A percentile compares a stretch with the other conserved stretches of the same genome.
Evolutionary conservation across 1,284 basidiomycete genomes (phyloP).

Genomic region (Termitomyces sp.): DNA sequence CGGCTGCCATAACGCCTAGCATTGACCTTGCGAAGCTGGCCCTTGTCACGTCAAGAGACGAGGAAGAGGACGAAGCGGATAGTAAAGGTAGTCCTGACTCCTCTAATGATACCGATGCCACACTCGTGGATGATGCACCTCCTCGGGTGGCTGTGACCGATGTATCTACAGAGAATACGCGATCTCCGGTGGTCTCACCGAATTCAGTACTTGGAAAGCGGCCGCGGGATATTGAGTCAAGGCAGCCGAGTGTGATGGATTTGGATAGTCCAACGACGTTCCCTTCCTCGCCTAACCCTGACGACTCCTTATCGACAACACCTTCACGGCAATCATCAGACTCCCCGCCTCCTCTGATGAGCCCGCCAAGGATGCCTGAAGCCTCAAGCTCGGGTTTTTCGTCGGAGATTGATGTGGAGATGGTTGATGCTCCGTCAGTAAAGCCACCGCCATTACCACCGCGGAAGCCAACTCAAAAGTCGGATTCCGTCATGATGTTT

Average conservation of each 20-base stretch:
- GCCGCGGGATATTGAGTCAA: constrained; percentile 39
- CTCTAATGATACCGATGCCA: constrained; percentile 81
- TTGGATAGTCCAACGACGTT: constrained; percentile 33
- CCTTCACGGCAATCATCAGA: constrained; percentile 35
- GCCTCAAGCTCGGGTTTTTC: constrained; percentile 16
- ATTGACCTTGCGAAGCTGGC: constrained; percentile 91
- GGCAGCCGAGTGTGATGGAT: constrained; percentile 41
- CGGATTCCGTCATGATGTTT: constrained; percentile 86
- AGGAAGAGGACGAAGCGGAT: constrained; percentile 78
- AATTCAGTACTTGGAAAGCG: constrained; percentile 75
- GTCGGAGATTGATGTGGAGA: constrained; percentile 37
- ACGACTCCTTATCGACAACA: constrained; percentile 46
- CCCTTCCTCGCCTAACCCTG: constrained; percentile 33
- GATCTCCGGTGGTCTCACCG: constrained; percentile 32
- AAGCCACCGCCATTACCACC: constrained; percentile 61
- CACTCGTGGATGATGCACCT: constrained; percentile 71
- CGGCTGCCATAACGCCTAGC: constrained; percentile 73
- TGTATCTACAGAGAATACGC: constrained; percentile 18
- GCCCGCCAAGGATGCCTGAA: constrained; percentile 23
- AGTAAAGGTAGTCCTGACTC: constrained; percentile 62
- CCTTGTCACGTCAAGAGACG: constrained; percentile 84
- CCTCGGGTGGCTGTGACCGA: constrained; percentile 22
- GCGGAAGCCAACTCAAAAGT: constrained; percentile 48
- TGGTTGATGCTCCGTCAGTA: constrained; percentile 26
- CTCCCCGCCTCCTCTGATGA: constrained; percentile 29